Base-by-base conservation (phyloP, 2,329 filamentous ascomycete genomes). In the Zalaria sp. region DNA sequence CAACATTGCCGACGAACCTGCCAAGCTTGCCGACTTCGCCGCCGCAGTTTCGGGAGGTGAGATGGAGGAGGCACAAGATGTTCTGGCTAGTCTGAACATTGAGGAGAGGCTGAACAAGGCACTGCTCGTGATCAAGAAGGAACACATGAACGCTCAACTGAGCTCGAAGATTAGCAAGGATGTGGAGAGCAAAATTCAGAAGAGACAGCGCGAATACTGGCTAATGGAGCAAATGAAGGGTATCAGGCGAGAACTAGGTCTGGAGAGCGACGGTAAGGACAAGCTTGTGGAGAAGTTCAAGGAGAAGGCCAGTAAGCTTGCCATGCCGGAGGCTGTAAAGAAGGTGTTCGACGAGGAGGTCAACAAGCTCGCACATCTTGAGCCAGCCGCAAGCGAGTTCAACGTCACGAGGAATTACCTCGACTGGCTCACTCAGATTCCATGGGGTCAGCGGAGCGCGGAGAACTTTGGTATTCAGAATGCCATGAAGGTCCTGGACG, bases 141-240 rank as follows among this genome's bases (percentile, higher is more conserved):
- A 98, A 65, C 75, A 95, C 41, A 94, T 96, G 83, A 98, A 96
- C 52, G 91, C 91, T 0, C 85, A 96, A 58, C 69, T 98, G 27
- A 89, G 95, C 60, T 89, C 84, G 43, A 98, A 96, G 69, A 96
- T 98, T 44, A 86, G 83, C 44, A 95, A 95, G 65, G 91, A 98
- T 57, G 93, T 98, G 11, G 91, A 96, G 61, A 86, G 77, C 56
- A 95, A 94, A 65, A 96, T 98, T 41, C 88, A 88, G 53, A 96
- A 98, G 66, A 81, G 89, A 27, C 91, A 98, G 60, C 79, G 91
- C 40, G 91, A 98, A 58, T 98, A 96, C 66, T 96, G 87, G 84
- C 69, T 98, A 37, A 93, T 94, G 86, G 91, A 98, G 64, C 93
- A 98, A 61, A 94, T 98, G 88, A 96, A 96, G 69, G 91, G 88